Evolutionary conservation across 2,329 filamentous ascomycete species (phyloP).

Genomic region (Byssoonygena ceratinophila): DNA sequence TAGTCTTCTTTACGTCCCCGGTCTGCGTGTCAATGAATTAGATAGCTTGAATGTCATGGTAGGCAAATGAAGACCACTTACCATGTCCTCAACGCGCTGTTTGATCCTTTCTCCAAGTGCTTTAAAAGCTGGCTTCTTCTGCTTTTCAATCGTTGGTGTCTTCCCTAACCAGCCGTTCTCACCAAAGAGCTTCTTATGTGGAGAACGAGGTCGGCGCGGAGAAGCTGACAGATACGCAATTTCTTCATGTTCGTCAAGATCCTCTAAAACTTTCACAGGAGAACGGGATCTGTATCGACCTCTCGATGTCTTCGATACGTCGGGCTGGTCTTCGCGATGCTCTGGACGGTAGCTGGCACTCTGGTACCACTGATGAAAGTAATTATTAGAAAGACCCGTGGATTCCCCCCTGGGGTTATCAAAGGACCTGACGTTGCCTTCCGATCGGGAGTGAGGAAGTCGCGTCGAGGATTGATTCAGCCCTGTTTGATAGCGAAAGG

Average conservation of each 20-base stretch:
- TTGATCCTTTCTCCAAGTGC: conserved; percentile 32
- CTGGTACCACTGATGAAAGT: conserved; percentile 11
- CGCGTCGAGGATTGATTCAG: conserved; percentile 13
- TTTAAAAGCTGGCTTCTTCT: conserved; percentile 26
- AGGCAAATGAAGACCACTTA: conserved; percentile 18
- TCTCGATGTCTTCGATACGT: conserved; percentile 11
- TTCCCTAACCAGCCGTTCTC: conserved; percentile 33
- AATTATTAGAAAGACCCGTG: neutral
- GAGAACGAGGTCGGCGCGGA: conserved; percentile 23
- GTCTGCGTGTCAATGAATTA: conserved; percentile 17
- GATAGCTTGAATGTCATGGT: neutral
- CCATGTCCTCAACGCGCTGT: conserved; percentile 30
- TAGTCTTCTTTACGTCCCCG: conserved; percentile 21
- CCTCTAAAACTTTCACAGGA: conserved; percentile 21
- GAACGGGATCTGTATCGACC: conserved; percentile 14
- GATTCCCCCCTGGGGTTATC: conserved; percentile 9
- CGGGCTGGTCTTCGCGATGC: conserved; percentile 7
- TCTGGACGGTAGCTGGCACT: conserved; percentile 3
- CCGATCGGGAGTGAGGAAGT: conserved; percentile 19
- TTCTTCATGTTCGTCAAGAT: conserved; percentile 20
- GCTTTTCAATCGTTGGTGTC: conserved; percentile 26
- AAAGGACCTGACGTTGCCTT: conserved; percentile 17
- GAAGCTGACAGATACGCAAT: conserved; percentile 15
- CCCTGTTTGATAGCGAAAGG: conserved; percentile 18
- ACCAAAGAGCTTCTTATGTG: conserved; percentile 37